Percentiles rank a stretch among this genome's conserved stretches.
phyloP scores from a whole-genome alignment of 306 rosid genomes.

The Cyamopsis tetragonoloba region DNA sequence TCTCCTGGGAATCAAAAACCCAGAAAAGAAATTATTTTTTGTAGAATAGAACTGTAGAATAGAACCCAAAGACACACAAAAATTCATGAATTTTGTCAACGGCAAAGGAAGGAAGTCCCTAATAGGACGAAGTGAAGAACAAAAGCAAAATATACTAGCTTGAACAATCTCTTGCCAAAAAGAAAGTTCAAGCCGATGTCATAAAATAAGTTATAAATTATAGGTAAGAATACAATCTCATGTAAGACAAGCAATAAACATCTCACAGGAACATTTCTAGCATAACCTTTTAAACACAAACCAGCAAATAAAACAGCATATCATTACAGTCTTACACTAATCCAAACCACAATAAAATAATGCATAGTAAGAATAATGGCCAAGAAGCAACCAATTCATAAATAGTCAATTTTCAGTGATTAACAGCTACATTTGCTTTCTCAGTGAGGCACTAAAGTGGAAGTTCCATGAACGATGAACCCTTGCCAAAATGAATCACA shows the following conservation, averaged over 20 bases:
- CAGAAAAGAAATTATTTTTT: not conserved
- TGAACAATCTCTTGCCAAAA: not conserved
- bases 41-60: not conserved
- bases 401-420: not conserved
- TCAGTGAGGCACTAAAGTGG: not conserved
- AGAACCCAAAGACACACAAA: too few species aligned
- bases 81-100: too few species aligned
- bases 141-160: not conserved
- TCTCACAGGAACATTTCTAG: not conserved
- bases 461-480: not conserved
- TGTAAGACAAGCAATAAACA: not conserved
- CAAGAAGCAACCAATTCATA: not conserved
- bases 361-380: too few species aligned
- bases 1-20: slow-evolving; percentile 29
- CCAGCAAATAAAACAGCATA: not conserved
- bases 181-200: not conserved
- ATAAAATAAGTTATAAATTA: not conserved
- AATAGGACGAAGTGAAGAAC: not conserved
- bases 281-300: not conserved
- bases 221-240: not conserved
- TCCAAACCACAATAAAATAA: not conserved
- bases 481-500: not conserved
- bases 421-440: not conserved
- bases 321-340: not conserved
- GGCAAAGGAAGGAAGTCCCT: not conserved